Evolutionary conservation across 2,329 filamentous ascomycete genomes (phyloP).

Genomic region (Karstenula rhodostoma): DNA sequence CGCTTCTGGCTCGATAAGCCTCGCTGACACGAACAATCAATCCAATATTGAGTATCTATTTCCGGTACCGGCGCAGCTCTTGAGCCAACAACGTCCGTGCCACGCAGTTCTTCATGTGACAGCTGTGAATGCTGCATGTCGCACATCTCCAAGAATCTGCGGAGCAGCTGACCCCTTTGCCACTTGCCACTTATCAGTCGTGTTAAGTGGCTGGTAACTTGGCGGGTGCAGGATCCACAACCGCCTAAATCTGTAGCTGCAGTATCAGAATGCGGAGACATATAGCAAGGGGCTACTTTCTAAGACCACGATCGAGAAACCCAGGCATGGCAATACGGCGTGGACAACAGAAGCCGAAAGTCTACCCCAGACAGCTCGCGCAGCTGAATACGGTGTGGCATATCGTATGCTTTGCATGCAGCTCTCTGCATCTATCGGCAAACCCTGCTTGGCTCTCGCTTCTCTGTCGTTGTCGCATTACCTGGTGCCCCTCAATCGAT

Average conservation of each 20-base stretch:
- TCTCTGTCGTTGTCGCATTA: conserved; percentile 26
- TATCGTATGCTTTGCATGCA: conserved; percentile 39
- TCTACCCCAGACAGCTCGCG: conserved; percentile 27
- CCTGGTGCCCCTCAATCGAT: conserved; percentile 21
- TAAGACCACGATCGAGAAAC: conserved; percentile 22
- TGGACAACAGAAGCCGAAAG: conserved; percentile 20
- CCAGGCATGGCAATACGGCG: conserved; percentile 24
- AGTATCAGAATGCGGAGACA: conserved; percentile 29
- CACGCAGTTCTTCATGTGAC: conserved; percentile 27
- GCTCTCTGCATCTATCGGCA: conserved; percentile 22
- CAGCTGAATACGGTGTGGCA: conserved; percentile 21
- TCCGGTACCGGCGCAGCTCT: conserved; percentile 10
- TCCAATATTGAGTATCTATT: neutral
- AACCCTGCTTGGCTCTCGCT: conserved; percentile 20
- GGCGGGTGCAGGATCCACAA: conserved; percentile 17
- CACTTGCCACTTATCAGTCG: conserved; percentile 20
- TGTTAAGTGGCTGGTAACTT: conserved; percentile 22
- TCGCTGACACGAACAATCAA: neutral
- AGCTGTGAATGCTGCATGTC: conserved; percentile 27
- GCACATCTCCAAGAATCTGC: conserved; percentile 30
- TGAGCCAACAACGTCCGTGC: conserved; percentile 22
- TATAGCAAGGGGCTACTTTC: conserved; percentile 25
- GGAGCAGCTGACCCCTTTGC: conserved; percentile 14
- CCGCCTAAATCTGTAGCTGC: conserved; percentile 26
- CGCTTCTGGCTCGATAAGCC: neutral